These are phyloP conservation scores for Verticillium isaacii DNA, from an alignment of 2,329 filamentous ascomycete species.

Conservation along the genomic window DNA sequence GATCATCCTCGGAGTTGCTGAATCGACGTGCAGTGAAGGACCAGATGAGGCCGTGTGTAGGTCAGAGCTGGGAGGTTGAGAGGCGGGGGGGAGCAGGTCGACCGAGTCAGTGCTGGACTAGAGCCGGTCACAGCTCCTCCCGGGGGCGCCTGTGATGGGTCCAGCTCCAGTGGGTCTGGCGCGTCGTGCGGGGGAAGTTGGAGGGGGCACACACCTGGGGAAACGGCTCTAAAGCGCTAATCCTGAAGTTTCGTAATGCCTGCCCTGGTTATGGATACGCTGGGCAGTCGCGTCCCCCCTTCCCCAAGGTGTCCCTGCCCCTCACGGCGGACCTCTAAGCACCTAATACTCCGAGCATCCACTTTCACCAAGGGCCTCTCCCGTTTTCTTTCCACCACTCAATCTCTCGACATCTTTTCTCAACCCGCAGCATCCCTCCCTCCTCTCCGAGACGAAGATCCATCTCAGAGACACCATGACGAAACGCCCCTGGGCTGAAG, in stretches of 20 bases:
- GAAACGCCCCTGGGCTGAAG: slow-evolving; percentile 12
- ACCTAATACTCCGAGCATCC: neutral
- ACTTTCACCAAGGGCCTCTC: neutral
- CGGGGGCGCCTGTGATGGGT: neutral
- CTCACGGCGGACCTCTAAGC: neutral
- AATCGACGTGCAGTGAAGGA: neutral
- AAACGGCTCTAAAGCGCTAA: neutral
- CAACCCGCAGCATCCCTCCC: neutral
- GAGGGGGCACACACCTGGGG: neutral
- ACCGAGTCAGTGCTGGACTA: neutral
- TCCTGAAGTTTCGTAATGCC: neutral
- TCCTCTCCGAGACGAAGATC: neutral
- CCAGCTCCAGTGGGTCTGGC: neutral
- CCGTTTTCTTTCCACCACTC: neutral
- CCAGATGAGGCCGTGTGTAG: neutral
- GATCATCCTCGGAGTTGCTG: neutral
- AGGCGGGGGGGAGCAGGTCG: too few relatives aligned
- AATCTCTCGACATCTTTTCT: neutral
- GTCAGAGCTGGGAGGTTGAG: neutral
- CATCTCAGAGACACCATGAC: slow-evolving; percentile 5
- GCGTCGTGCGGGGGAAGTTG: neutral
- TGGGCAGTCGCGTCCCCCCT: too few relatives aligned
- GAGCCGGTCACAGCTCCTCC: neutral
- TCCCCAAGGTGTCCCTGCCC: too few relatives aligned
- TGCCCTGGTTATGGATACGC: neutral